Percentiles rank a stretch among this genome's conserved stretches.
Evolutionary conservation across 331 rosid species (phyloP).

Genomic region (Saraca asoca): DNA sequence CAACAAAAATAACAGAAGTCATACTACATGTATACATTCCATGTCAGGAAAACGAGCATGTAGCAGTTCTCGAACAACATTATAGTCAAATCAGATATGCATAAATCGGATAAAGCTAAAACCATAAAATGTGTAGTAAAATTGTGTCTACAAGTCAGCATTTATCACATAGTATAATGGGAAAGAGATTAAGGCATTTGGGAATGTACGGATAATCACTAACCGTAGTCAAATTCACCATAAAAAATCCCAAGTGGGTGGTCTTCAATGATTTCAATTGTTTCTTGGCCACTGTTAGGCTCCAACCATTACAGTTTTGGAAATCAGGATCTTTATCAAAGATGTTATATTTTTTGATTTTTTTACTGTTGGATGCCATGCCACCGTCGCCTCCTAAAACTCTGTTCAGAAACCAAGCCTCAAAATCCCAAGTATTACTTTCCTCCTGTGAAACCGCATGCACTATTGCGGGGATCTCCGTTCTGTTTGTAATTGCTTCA

Average conservation of each 20-base stretch:
- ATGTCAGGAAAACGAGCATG: too few species aligned
- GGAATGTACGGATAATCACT: slow-evolving; percentile 25
- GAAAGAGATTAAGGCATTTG: not conserved
- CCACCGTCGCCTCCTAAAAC: slow-evolving; percentile 31
- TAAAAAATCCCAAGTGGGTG: slow-evolving; percentile 60
- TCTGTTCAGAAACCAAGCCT: slow-evolving; percentile 44
- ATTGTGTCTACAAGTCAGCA: too few species aligned
- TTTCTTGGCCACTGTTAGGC: slow-evolving; percentile 61
- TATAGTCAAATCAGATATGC: too few species aligned
- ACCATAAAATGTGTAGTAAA: too few species aligned
- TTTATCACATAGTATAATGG: not conserved
- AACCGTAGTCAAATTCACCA: slow-evolving; percentile 78
- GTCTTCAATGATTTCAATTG: slow-evolving; percentile 41
- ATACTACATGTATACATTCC: too few species aligned
- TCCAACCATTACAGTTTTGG: slow-evolving; percentile 67
- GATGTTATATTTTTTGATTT: slow-evolving; percentile 49
- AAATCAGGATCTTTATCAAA: slow-evolving; percentile 59
- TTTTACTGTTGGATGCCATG: slow-evolving; percentile 39
- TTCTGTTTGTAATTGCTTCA: slow-evolving; percentile 48
- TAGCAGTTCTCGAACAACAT: too few species aligned
- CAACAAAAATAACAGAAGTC: not conserved
- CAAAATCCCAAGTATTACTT: slow-evolving; percentile 46
- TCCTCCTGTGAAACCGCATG: slow-evolving; percentile 54
- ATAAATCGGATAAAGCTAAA: too few species aligned
- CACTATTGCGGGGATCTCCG: slow-evolving; percentile 52